Conservation (phyloP, 106 monocot species). For the Agapanthus africanus region DNA sequence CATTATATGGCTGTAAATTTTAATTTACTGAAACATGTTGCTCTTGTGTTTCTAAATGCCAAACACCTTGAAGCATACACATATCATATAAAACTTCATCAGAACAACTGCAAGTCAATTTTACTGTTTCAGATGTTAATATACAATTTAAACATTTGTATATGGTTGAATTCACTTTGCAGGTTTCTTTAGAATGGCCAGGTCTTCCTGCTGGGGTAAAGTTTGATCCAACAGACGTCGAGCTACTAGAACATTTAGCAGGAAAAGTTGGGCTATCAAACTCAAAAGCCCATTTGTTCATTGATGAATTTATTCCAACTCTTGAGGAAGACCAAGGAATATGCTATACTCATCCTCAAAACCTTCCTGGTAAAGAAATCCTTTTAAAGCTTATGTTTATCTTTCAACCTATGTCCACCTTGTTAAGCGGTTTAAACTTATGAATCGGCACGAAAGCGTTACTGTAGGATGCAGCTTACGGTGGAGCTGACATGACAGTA, state of each 20-base stretch:
- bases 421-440: neutral
- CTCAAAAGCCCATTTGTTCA: constrained; percentile 60
- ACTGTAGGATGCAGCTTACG: too few species aligned
- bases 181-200: constrained; percentile 89
- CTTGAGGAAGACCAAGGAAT: constrained; percentile 72
- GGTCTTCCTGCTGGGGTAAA: constrained; percentile 93
- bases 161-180: neutral
- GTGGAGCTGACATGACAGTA: too few species aligned
- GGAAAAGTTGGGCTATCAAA: constrained; percentile 52
- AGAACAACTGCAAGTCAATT: neutral
- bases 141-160: too few species aligned
- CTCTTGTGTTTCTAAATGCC: neutral
- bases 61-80: neutral
- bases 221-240: constrained; percentile 87
- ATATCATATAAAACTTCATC: neutral
- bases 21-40: neutral
- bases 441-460: too few species aligned
- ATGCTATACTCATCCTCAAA: constrained; percentile 91
- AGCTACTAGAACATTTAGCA: constrained; percentile 79
- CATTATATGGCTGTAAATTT: neutral
- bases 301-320: constrained; percentile 91
- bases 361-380: constrained; percentile 70
- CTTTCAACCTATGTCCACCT: neutral
- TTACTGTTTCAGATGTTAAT: neutral
- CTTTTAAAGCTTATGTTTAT: neutral